A percentile compares a stretch with the other conserved stretches of the same genome.
These are phyloP conservation scores for Kodamaea derodonti DNA, from an alignment of 1,139 yeast genomes.

Conservation along the genomic window DNA sequence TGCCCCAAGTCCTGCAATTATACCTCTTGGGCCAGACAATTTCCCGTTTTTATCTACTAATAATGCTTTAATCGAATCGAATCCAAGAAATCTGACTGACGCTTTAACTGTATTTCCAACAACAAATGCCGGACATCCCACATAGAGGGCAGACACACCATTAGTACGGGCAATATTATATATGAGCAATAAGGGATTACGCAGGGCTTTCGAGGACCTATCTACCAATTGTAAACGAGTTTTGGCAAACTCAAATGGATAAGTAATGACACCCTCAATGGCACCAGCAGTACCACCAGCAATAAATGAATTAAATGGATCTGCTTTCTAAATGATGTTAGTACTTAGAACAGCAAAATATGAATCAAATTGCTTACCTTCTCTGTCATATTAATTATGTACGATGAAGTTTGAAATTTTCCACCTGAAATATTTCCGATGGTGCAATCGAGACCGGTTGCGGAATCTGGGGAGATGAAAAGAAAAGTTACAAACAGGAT, in stretches of 20 bases:
- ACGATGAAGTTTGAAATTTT: not conserved
- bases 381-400: constrained; percentile 4
- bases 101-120: constrained; percentile 96
- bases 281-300: constrained; percentile 98
- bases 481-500: too few relatives aligned
- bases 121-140: constrained; percentile 97
- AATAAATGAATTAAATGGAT: constrained; percentile 71
- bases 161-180: constrained; percentile 70
- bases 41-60: constrained; percentile 83
- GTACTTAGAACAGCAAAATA: not conserved
- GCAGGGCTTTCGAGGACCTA: constrained; percentile 60
- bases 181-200: constrained; percentile 81
- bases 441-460: not conserved
- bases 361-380: constrained; percentile 6
- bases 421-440: not conserved
- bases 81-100: constrained; percentile 87
- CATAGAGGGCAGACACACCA: constrained; percentile 78
- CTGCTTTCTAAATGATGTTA: constrained; percentile 22
- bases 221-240: constrained; percentile 85
- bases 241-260: constrained; percentile 96
- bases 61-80: constrained; percentile 76
- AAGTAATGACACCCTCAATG: constrained; percentile 83
- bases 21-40: constrained; percentile 85
- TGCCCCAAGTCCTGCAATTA: constrained; percentile 93
- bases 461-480: not conserved